Evolutionary conservation across 768 basidiomycete genomes (phyloP).

Genomic region (Lentinula sp.): DNA sequence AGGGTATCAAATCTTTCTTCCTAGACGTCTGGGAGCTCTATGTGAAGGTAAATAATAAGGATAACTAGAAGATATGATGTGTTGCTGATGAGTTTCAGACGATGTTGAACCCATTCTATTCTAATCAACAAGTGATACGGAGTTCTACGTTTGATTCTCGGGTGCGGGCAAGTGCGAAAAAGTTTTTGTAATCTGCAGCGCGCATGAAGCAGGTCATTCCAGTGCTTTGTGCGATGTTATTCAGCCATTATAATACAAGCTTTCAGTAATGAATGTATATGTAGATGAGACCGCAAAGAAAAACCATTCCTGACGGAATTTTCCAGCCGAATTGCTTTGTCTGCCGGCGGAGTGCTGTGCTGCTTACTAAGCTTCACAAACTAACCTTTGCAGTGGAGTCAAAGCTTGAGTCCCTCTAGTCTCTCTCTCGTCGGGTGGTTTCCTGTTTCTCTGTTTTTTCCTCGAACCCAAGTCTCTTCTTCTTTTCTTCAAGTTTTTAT

Average conservation of each 20-base stretch:
- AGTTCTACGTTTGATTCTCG: slow-evolving; percentile 78
- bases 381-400: not conserved
- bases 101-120: slow-evolving; percentile 93
- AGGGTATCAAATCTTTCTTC: slow-evolving; percentile 90
- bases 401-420: slow-evolving; percentile 12
- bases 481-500: slow-evolving; percentile 21
- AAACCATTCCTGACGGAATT: too few relatives aligned
- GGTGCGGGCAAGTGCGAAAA: slow-evolving; percentile 82
- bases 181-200: slow-evolving; percentile 46
- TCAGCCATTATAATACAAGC: too few relatives aligned
- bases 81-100: slow-evolving; percentile 41
- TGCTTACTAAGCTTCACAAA: not conserved
- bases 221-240: not conserved
- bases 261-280: too few relatives aligned
- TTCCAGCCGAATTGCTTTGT: not conserved
- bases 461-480: slow-evolving; percentile 3
- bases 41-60: slow-evolving; percentile 65
- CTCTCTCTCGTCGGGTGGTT: slow-evolving; percentile 26
- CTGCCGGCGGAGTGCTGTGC: not conserved
- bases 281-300: too few relatives aligned
- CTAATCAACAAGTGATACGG: slow-evolving; percentile 77
- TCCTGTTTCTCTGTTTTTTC: slow-evolving; percentile 15
- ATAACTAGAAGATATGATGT: not conserved
- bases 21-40: slow-evolving; percentile 96
- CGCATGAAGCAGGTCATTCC: not conserved